Base-by-base conservation (phyloP, 805 yeast genomes). In the Brettanomyces nanus region DNA sequence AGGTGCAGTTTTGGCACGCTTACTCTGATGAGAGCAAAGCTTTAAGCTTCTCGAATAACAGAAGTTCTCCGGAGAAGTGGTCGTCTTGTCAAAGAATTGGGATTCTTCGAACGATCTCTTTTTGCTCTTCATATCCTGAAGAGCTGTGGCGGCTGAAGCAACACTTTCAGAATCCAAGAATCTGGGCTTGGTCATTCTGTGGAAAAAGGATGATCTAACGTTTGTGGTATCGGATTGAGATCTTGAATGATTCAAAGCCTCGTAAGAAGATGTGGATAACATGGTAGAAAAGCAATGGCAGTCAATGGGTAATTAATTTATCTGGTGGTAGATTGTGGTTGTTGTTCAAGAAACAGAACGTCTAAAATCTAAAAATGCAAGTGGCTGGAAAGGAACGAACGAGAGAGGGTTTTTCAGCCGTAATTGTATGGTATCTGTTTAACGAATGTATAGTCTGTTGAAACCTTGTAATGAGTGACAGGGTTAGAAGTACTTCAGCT, bases 191-290 rank as follows among this genome's bases (percentile, higher is more conserved):
- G 45, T 28, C 55, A 52, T 48, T 17, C 42, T 43, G 44, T 53
- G 40, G 28, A 42, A 51, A 6, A 47, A 46, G 21, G 40, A 35
- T 19, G 57, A 53, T 40, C 49, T 52, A 23, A 46, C 21, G 34
- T 52, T 49, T 18, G 58, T 53, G 4, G 60, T 49, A 39, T 58
- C 61, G 18, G 59, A 53, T 21, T 54, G 60, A 15, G 63, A 58
- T 47, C 62, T 46, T 6, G 49, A 36, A 39, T 54, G 61, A 32
- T 47, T 51, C 30, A 42, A 39, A 14, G 30, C 19, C 19, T 31
- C 32, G 30, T 36, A 39, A 42, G 18, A 49, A n/a, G 44, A 41
- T n/a, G 35, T 22, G 17, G 44, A n/a, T 26, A 35, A 19, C 37
- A 35, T 35, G 18, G 33, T 30, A 23, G 11, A 11, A 7, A 23